These are phyloP conservation scores for Aspergillus sparsus DNA, from an alignment of 495 filamentous ascomycete species.

Conservation along the genomic window DNA sequence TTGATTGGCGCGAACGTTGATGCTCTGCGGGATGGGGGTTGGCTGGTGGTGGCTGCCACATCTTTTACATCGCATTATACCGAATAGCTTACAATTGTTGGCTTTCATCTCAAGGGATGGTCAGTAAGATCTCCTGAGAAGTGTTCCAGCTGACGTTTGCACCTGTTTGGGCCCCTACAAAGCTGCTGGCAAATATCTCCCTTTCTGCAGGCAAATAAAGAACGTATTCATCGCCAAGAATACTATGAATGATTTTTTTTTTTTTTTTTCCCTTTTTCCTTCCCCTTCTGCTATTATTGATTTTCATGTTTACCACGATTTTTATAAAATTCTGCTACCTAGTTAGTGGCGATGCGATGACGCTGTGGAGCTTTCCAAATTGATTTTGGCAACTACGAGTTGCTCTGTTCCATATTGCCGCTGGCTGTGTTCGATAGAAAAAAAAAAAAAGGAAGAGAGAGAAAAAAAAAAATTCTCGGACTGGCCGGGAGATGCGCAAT, in stretches of 20 bases:
- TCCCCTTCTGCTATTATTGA: slow-evolving; percentile 12
- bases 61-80: slow-evolving; percentile 9
- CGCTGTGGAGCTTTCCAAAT: slow-evolving; percentile 15
- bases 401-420: slow-evolving; percentile 6
- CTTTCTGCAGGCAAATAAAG: slow-evolving; percentile 19
- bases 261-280: slow-evolving; percentile 7
- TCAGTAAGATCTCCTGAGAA: slow-evolving; percentile 15
- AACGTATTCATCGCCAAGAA: slow-evolving; percentile 15
- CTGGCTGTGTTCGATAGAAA: slow-evolving; percentile 1
- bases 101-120: slow-evolving; percentile 13
- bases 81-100: slow-evolving; percentile 14
- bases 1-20: not conserved
- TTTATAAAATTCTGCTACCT: slow-evolving; percentile 4
- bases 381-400: not conserved
- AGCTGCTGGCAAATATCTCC: slow-evolving; percentile 15
- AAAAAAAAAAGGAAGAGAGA: too few species aligned
- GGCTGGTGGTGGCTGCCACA: slow-evolving; percentile 4
- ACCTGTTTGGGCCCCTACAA: slow-evolving; percentile 13
- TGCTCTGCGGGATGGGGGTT: slow-evolving; percentile 11
- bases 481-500: slow-evolving; percentile 16
- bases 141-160: slow-evolving; percentile 20
- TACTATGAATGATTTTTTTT: slow-evolving; percentile 18
- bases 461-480: too few species aligned
- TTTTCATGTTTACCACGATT: slow-evolving; percentile 10
- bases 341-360: slow-evolving; percentile 19